Conservation (phyloP, 2,329 filamentous ascomycete species). For the Cordyceps farinosa region DNA sequence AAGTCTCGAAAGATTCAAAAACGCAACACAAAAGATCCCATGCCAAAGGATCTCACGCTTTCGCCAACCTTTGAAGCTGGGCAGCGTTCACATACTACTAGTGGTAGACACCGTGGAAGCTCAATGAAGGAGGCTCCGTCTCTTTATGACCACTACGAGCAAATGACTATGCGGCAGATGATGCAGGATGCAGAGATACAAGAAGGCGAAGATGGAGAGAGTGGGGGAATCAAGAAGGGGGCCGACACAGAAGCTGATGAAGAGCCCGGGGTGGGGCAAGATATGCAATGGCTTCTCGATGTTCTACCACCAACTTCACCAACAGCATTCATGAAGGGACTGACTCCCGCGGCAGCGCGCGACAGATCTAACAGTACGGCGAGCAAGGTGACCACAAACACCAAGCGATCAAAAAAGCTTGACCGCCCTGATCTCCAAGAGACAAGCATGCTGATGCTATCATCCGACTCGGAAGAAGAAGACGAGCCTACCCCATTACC, state of each 20-base stretch:
- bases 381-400: slow-evolving; percentile 7
- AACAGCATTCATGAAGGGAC: slow-evolving; percentile 1
- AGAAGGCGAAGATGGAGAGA: slow-evolving; percentile 20
- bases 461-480: slow-evolving; percentile 14
- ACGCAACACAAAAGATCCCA: slow-evolving; percentile 36
- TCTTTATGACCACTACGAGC: slow-evolving; percentile 57
- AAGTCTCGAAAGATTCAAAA: slow-evolving; percentile 31
- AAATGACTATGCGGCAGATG: slow-evolving; percentile 48
- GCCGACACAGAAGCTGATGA: slow-evolving; percentile 5
- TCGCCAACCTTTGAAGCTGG: slow-evolving; percentile 24
- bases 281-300: slow-evolving; percentile 4
- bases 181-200: slow-evolving; percentile 28
- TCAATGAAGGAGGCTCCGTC: slow-evolving; percentile 42
- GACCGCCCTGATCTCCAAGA: slow-evolving; percentile 4
- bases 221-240: slow-evolving; percentile 15
- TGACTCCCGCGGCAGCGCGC: neutral
- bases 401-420: slow-evolving; percentile 5
- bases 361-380: slow-evolving; percentile 3
- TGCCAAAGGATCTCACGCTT: slow-evolving; percentile 34
- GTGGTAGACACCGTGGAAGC: slow-evolving; percentile 26
- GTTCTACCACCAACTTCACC: slow-evolving; percentile 3
- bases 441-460: slow-evolving; percentile 14
- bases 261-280: slow-evolving; percentile 17
- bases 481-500: neutral
- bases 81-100: slow-evolving; percentile 26